phyloP scores from a whole-genome alignment of 805 yeast species.

The Ogataea angusta region DNA sequence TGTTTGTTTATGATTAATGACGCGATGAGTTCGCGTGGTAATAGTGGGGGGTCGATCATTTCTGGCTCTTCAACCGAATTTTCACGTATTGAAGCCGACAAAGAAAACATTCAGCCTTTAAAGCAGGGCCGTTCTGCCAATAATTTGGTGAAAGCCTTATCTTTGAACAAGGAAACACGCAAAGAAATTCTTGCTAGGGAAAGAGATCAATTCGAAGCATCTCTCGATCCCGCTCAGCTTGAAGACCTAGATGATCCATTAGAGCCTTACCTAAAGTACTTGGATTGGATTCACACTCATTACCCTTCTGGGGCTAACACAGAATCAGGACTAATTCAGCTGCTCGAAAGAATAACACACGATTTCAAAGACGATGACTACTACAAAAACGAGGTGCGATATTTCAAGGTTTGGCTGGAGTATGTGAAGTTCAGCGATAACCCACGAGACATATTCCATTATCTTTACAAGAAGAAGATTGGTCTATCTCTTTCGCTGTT shows the following conservation, averaged over 20 bases:
- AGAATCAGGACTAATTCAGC: constrained; percentile 60
- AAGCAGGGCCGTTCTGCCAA: constrained; percentile 66
- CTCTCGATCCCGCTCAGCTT: constrained; percentile 37
- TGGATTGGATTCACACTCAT: constrained; percentile 64
- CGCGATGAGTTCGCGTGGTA: constrained; percentile 10
- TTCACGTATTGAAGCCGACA: constrained; percentile 51
- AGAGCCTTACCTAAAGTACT: constrained; percentile 68
- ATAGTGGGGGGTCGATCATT: constrained; percentile 9
- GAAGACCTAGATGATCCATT: constrained; percentile 82
- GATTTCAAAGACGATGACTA: constrained; percentile 59
- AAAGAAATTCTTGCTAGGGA: constrained; percentile 26
- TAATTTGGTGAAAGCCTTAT: constrained; percentile 47
- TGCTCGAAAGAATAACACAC: constrained; percentile 71
- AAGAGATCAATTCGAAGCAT: constrained; percentile 46
- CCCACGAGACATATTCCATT: constrained; percentile 68
- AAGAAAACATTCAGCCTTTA: constrained; percentile 72
- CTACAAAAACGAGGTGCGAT: constrained; percentile 82
- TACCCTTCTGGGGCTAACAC: constrained; percentile 59
- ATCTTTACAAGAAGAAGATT: constrained; percentile 66
- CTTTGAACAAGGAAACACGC: constrained; percentile 21
- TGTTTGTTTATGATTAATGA: constrained; percentile 8
- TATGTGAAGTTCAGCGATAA: constrained; percentile 67
- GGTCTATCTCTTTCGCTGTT: constrained; percentile 65
- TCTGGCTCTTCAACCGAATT: constrained; percentile 23
- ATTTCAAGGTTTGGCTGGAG: constrained; percentile 75